Evolutionary conservation across 202 grass and related monocot genomes (phyloP), one percentile per base, ranked within the genome.

Genomic region (Saccharum hybrid): DNA sequence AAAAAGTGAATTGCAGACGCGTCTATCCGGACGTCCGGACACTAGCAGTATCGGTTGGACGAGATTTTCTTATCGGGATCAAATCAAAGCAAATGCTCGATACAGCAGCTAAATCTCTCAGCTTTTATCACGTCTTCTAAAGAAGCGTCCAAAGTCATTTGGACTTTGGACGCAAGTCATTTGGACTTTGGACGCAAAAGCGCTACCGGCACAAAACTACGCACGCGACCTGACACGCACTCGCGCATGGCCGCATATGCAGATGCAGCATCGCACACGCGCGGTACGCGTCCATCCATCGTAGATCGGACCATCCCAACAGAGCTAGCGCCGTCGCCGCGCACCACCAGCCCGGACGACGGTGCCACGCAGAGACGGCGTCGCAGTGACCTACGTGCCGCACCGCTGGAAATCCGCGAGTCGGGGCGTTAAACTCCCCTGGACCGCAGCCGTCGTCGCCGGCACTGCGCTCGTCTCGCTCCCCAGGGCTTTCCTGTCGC

Each of bases 341-440:
- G 79, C 26, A 68, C 77, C 62, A 21, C 71, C 45, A 10, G 14
- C 62, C 71, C 14, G 62, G 51, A 52, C 45, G 63, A 48, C 41
- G 61, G 37, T 39, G 26, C 38, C 68, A 30, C 51, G 13, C 30
- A 64, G 38, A 31, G 38, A 16, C 59, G 0, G 3, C 37, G 22
- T 18, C 22, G 8, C 34, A 39, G 34, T 69, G 11, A 64, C 28
- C 49, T 81, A 71, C 31, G 63, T 40, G 10, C 84, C 71, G 63
- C 84, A 86, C 49, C 84, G 70, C 49, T 81, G 62, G 71, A 76
- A 81, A 37, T 69, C 61, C 4, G 26, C 63, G 23, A 59, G 7
- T 8, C 18, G 76, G 5, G 18, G 36, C 71, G 78, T 39, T 19
- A 74, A 62, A 16, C 42, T 37, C 28, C 48, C 70, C 4, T 26